phyloP scores from a whole-genome alignment of 169 alveolate genomes.

The Theileria luwenshuni region DNA sequence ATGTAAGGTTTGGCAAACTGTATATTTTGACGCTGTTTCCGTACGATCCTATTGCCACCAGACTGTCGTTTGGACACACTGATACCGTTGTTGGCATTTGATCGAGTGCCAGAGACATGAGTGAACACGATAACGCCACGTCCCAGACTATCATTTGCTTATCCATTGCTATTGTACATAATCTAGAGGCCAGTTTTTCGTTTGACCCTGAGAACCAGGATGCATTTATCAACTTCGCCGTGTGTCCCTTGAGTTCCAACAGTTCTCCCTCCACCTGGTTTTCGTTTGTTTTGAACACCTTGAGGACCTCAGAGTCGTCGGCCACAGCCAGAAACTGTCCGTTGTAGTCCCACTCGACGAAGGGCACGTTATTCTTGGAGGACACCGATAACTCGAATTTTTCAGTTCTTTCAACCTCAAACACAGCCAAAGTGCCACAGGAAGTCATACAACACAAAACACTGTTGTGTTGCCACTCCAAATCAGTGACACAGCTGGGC shows the following conservation, averaged over 20 bases:
- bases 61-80: constrained; percentile 34
- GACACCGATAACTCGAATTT: neutral
- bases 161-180: constrained; percentile 56
- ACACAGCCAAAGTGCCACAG: constrained; percentile 24
- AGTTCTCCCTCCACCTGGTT: constrained; percentile 31
- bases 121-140: constrained; percentile 34
- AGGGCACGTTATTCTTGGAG: constrained; percentile 32
- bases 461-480: constrained; percentile 45
- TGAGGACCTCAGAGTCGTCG: constrained; percentile 37
- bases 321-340: constrained; percentile 51
- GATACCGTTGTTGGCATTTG: constrained; percentile 59
- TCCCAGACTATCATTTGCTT: constrained; percentile 65
- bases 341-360: constrained; percentile 54
- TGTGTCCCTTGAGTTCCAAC: constrained; percentile 40
- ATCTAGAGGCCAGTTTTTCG: constrained; percentile 31
- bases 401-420: constrained; percentile 18
- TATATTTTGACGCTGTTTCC: constrained; percentile 53
- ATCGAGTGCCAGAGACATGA: constrained; percentile 46
- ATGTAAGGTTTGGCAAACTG: constrained; percentile 48
- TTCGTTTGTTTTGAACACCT: constrained; percentile 38
- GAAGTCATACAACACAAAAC: constrained; percentile 32
- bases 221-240: constrained; percentile 36
- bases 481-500: constrained; percentile 31
- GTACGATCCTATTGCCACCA: constrained; percentile 57
- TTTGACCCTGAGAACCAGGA: constrained; percentile 42